These are phyloP conservation scores for Kodamaea arcana DNA, from an alignment of 1,139 yeast genomes.

Conservation along the genomic window DNA sequence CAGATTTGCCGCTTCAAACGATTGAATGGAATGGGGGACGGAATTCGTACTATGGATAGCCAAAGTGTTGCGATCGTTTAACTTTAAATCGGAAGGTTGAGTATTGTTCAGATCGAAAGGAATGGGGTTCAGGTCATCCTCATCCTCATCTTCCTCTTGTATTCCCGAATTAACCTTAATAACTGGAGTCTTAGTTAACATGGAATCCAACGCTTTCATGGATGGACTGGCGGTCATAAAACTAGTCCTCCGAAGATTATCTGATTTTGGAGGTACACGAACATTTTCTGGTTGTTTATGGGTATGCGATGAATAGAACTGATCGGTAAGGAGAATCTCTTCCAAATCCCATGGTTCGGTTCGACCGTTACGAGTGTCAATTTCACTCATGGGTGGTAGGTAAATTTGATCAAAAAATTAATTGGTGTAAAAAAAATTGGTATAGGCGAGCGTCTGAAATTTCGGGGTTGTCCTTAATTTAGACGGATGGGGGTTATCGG, in stretches of 20 bases:
- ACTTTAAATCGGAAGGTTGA: slow-evolving; percentile 1
- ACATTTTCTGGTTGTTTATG: neutral
- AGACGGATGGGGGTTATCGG: neutral
- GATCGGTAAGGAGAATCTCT: slow-evolving; percentile 10
- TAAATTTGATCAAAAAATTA: no score
- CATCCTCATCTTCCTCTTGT: slow-evolving; percentile 12
- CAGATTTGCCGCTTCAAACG: slow-evolving; percentile 29
- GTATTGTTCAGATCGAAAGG: neutral
- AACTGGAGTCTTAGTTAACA: slow-evolving; percentile 24
- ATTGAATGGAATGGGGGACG: slow-evolving; percentile 17
- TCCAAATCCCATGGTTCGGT: slow-evolving; percentile 4
- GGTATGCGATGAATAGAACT: slow-evolving; percentile 24
- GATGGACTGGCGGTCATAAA: slow-evolving; percentile 54
- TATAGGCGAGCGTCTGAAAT: neutral
- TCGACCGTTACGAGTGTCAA: neutral
- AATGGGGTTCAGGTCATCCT: slow-evolving; percentile 4
- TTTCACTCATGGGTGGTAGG: slow-evolving; percentile 1
- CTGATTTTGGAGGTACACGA: neutral
- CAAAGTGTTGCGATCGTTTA: slow-evolving; percentile 4
- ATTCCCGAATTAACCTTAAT: slow-evolving; percentile 5
- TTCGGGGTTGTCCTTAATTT: neutral
- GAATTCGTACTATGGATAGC: slow-evolving; percentile 14
- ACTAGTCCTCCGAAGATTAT: slow-evolving; percentile 26
- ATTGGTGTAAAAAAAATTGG: neutral
- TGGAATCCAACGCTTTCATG: slow-evolving; percentile 48